Conservation (phyloP, 2,329 filamentous ascomycete species). For the Knufia petricola region DNA sequence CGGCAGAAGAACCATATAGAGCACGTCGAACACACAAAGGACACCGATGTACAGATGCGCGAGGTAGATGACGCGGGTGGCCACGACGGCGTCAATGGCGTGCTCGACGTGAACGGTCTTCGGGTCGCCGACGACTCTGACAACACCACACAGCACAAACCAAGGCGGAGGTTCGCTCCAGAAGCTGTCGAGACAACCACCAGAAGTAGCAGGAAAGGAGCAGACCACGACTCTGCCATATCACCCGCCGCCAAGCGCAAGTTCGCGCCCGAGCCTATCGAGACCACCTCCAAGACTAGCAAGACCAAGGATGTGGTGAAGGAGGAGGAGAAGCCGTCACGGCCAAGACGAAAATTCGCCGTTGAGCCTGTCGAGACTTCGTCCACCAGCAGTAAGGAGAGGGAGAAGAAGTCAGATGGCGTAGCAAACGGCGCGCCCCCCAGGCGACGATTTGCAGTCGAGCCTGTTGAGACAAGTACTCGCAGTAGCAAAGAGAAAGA, state of each 20-base stretch:
- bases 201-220: conserved; percentile 36
- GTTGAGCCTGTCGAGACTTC: conserved; percentile 39
- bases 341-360: conserved; percentile 28
- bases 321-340: conserved; percentile 12
- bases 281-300: conserved; percentile 17
- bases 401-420: conserved; percentile 16
- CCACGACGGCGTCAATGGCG: not conserved
- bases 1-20: conserved; percentile 27
- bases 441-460: conserved; percentile 25
- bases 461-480: conserved; percentile 24
- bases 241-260: conserved; percentile 10
- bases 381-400: conserved; percentile 27
- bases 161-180: conserved; percentile 54
- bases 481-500: conserved; percentile 18
- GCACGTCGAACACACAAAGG: conserved; percentile 7
- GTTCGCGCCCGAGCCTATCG: conserved; percentile 25
- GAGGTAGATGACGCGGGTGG: not conserved
- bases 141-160: conserved; percentile 20
- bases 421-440: conserved; percentile 28
- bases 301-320: conserved; percentile 12
- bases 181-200: conserved; percentile 64
- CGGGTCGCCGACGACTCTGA: conserved; percentile 1
- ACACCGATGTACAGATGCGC: conserved; percentile 3
- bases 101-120: not conserved
- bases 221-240: not conserved